Conservation (phyloP, 345 rosid genomes). For the Heritiera littoralis region DNA sequence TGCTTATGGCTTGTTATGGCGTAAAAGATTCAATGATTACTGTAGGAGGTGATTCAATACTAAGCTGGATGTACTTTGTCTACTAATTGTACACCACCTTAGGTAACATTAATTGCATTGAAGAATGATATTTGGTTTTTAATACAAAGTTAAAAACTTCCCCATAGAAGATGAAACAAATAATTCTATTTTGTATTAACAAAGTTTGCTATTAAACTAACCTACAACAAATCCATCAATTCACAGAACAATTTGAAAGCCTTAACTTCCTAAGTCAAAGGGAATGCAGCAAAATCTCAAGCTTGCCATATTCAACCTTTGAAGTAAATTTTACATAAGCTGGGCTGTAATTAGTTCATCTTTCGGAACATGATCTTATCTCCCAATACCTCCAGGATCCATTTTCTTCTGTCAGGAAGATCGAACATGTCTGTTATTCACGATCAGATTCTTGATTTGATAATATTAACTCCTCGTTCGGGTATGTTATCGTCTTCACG, state of each 20-base stretch:
- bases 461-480: conserved; percentile 12
- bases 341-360: neutral
- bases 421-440: neutral
- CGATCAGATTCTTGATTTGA: conserved; percentile 25
- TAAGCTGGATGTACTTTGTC: neutral
- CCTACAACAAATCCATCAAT: neutral
- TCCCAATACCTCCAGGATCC: neutral
- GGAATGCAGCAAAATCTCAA: neutral
- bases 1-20: neutral
- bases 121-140: neutral
- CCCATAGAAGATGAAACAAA: neutral
- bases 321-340: neutral
- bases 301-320: neutral
- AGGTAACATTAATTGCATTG: too few relatives aligned
- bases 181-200: neutral
- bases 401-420: neutral
- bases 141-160: neutral
- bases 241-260: neutral
- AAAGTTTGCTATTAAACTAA: neutral
- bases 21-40: neutral
- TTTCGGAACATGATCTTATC: neutral
- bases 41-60: neutral
- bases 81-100: too few relatives aligned
- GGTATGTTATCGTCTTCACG: conserved; percentile 12
- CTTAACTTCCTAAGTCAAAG: neutral